phyloP scores from a whole-genome alignment of 208 protist species.

The Trypanosomatidae sp. region DNA sequence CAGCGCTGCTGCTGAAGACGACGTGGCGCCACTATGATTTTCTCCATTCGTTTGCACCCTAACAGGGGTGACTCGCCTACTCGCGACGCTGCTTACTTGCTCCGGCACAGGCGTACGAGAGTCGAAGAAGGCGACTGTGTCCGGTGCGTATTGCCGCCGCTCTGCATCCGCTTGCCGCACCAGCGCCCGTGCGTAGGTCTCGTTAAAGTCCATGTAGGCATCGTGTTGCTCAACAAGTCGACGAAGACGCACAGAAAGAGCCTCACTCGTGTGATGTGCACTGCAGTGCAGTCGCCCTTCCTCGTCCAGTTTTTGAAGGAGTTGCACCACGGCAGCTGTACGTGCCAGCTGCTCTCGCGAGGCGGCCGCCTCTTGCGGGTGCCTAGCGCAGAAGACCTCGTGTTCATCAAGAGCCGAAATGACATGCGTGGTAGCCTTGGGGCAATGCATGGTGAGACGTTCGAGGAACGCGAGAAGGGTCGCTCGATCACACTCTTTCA shows the following conservation, averaged over 20 bases:
- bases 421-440: constrained; percentile 30
- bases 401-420: constrained; percentile 60
- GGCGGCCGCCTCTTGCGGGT: constrained; percentile 46
- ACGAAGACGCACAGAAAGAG: constrained; percentile 38
- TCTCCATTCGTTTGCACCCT: neutral
- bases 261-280: constrained; percentile 14
- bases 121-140: constrained; percentile 48
- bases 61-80: neutral
- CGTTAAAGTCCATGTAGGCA: constrained; percentile 49
- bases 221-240: constrained; percentile 64
- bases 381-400: constrained; percentile 36
- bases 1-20: neutral
- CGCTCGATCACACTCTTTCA: constrained; percentile 52
- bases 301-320: constrained; percentile 57
- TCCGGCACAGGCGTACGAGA: constrained; percentile 11
- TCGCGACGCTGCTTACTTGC: neutral
- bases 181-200: constrained; percentile 33
- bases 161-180: constrained; percentile 29
- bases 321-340: constrained; percentile 26
- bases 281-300: constrained; percentile 54
- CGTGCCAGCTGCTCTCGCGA: constrained; percentile 23
- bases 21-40: neutral
- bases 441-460: constrained; percentile 37
- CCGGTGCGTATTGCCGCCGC: constrained; percentile 8
- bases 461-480: constrained; percentile 60